Evolutionary conservation across 768 basidiomycete species (phyloP).

Genomic region (Leccinum fibrillosum): DNA sequence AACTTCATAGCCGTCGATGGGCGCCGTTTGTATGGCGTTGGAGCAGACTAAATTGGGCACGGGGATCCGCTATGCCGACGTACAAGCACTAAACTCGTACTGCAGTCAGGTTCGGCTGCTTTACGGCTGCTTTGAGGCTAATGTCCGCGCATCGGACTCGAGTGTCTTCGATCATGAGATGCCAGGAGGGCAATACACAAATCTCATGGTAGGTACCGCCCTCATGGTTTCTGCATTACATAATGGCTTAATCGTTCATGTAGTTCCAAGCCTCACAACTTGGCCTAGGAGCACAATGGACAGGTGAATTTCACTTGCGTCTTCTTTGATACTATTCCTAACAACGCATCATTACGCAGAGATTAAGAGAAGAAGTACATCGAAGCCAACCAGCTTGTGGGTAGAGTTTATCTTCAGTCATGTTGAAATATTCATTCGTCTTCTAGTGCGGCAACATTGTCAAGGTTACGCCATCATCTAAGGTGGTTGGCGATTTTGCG

Average conservation of each 20-base stretch:
- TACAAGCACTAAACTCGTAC: conserved; percentile 95
- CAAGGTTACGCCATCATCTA: conserved; percentile 99
- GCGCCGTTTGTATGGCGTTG: conserved; percentile 89
- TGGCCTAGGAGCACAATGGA: conserved; percentile 96
- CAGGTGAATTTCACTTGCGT: conserved; percentile 42
- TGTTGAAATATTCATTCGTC: conserved; percentile 6
- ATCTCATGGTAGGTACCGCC: conserved; percentile 70
- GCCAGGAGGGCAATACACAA: conserved; percentile 97
- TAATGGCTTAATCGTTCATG: conserved; percentile 17
- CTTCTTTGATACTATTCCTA: conserved; percentile 5
- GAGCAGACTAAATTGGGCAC: conserved; percentile 94
- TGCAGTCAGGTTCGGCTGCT: conserved; percentile 97
- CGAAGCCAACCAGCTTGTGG: conserved; percentile 91
- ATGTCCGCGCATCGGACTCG: conserved; percentile 94
- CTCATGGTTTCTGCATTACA: conserved; percentile 14
- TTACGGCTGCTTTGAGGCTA: conserved; percentile 97
- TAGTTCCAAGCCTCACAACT: conserved; percentile 99
- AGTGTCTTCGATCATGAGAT: conserved; percentile 99
- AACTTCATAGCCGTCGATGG: conserved; percentile 99
- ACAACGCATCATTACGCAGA: conserved; percentile 43
- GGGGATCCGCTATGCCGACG: conserved; percentile 94
- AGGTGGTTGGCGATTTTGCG: conserved; percentile 98
- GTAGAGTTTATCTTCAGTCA: conserved; percentile 22
- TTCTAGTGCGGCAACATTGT: conserved; percentile 91
- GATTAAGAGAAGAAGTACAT: conserved; percentile 99